Conservation (phyloP, 352 stramenopile species). For the Phytophthora sansomeana region DNA sequence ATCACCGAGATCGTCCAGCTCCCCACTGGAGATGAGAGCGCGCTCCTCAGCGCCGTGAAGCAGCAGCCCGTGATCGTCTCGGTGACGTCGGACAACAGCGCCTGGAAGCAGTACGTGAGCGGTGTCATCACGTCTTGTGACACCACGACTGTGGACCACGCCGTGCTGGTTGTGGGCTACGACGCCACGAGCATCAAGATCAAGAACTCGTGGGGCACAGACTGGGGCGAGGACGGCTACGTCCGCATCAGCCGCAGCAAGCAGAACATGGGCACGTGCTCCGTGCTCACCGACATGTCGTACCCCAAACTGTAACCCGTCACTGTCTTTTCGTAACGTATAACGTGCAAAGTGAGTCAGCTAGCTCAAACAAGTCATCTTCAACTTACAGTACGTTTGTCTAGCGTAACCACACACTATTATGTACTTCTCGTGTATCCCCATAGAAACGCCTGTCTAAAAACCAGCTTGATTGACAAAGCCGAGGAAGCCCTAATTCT, state of each 20-base stretch:
- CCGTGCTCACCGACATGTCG: slow-evolving; percentile 64
- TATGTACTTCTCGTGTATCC: background rate
- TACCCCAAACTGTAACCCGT: slow-evolving; percentile 47
- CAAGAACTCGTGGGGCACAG: slow-evolving; percentile 97
- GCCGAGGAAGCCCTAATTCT: no score
- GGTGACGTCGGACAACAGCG: slow-evolving; percentile 92
- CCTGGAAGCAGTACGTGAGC: slow-evolving; percentile 97
- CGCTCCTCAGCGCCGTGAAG: slow-evolving; percentile 87
- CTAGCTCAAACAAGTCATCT: slow-evolving; percentile 17
- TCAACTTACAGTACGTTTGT: slow-evolving; percentile 10
- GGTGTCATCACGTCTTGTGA: slow-evolving; percentile 88
- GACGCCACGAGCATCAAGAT: slow-evolving; percentile 92
- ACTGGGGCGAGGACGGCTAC: slow-evolving; percentile 96
- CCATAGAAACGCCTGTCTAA: background rate
- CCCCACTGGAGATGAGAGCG: slow-evolving; percentile 74
- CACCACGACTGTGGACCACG: slow-evolving; percentile 95
- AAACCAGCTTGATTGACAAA: no score
- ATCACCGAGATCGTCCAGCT: slow-evolving; percentile 60
- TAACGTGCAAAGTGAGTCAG: slow-evolving; percentile 20
- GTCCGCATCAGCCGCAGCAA: slow-evolving; percentile 91
- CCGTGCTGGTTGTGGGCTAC: slow-evolving; percentile 96
- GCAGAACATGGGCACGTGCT: slow-evolving; percentile 57
- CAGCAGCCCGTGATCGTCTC: slow-evolving; percentile 95
- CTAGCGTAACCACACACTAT: background rate
- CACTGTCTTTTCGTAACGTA: slow-evolving; percentile 13